phyloP scores from a whole-genome alignment of 805 yeast species.

The Barnettozyma pratensis region DNA sequence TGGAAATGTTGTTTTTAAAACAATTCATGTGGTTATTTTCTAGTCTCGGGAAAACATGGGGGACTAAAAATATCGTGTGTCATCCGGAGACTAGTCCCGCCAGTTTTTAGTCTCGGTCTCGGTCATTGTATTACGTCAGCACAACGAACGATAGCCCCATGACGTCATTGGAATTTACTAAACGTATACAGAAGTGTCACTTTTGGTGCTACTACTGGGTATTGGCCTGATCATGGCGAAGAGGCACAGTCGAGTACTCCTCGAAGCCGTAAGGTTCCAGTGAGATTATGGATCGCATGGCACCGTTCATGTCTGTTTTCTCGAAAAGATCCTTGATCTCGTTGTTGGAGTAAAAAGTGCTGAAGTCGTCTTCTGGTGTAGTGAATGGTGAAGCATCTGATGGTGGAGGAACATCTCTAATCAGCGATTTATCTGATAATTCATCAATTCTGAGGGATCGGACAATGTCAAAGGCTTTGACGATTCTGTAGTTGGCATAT shows the following conservation, averaged over 20 bases:
- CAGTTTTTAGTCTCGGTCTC: not conserved
- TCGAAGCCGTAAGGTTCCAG: not conserved
- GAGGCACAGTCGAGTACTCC: too few species aligned
- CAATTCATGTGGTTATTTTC: too few species aligned
- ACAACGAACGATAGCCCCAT: too few species aligned
- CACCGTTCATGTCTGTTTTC: not conserved
- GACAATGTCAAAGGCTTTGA: constrained; percentile 7
- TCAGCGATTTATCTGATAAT: not conserved
- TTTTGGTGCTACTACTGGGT: not conserved
- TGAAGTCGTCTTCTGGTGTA: not conserved
- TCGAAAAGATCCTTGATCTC: constrained; percentile 11
- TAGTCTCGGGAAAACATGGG: too few species aligned
- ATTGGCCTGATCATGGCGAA: too few species aligned
- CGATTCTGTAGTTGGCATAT: constrained; percentile 5
- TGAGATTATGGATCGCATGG: too few species aligned
- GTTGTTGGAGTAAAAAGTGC: constrained; percentile 7
- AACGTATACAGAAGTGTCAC: too few species aligned
- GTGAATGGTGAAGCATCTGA: not conserved
- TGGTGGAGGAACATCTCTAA: not conserved
- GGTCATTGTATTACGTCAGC: too few species aligned
- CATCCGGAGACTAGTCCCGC: too few species aligned
- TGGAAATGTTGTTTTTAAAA: not conserved
- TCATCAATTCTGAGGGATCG: constrained; percentile 3
- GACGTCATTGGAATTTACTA: too few species aligned
- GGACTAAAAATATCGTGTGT: too few species aligned